Conservation (phyloP, 192 early-diverging fungal genomes). For the Coemansia pectinata region DNA sequence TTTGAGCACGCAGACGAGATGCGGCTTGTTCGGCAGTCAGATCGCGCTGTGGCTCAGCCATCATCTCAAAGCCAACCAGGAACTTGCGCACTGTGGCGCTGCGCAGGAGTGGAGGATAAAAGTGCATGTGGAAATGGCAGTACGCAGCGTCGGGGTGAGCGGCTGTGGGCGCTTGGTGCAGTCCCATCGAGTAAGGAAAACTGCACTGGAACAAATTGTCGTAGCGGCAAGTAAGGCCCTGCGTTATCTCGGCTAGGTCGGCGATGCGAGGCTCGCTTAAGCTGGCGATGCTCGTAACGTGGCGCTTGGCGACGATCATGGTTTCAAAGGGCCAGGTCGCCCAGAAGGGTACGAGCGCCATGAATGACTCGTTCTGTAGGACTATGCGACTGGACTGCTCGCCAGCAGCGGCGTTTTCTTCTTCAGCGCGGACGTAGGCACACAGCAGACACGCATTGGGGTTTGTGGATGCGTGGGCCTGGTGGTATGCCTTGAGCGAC, state of each 20-base stretch:
- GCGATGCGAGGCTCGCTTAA: slow-evolving; percentile 54
- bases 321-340: slow-evolving; percentile 97
- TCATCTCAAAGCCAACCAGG: slow-evolving; percentile 93
- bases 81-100: slow-evolving; percentile 93
- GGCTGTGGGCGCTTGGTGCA: slow-evolving; percentile 84
- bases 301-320: slow-evolving; percentile 73
- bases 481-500: slow-evolving; percentile 63
- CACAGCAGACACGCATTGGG: slow-evolving; percentile 70
- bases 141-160: slow-evolving; percentile 52
- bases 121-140: slow-evolving; percentile 89
- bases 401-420: slow-evolving; percentile 37
- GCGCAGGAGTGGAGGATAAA: slow-evolving; percentile 92
- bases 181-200: slow-evolving; percentile 97
- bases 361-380: slow-evolving; percentile 76
- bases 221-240: slow-evolving; percentile 79
- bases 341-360: slow-evolving; percentile 93
- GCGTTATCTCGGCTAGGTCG: slow-evolving; percentile 76
- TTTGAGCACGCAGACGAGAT: slow-evolving; percentile 62
- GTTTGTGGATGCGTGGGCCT: slow-evolving; percentile 35
- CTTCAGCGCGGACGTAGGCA: slow-evolving; percentile 64
- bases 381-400: slow-evolving; percentile 63
- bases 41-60: slow-evolving; percentile 92
- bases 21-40: slow-evolving; percentile 94
- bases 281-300: slow-evolving; percentile 60
- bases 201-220: slow-evolving; percentile 90